A percentile compares a stretch with the other conserved stretches of the same genome.
phyloP scores from a whole-genome alignment of 371 early-diverging fungal species.

The Smittium culicis region DNA sequence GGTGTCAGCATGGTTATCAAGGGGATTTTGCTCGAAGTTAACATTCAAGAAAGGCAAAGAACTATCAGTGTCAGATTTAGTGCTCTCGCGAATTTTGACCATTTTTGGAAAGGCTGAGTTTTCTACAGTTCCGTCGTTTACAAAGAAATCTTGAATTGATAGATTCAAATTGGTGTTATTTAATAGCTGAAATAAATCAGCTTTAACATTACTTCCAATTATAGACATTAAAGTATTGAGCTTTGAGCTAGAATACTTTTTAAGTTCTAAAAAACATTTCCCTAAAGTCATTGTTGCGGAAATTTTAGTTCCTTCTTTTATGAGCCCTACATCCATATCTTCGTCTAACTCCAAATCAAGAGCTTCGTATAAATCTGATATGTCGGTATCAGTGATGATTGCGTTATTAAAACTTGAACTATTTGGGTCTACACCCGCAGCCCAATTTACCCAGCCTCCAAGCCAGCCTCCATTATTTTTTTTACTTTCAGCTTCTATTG shows the following conservation, averaged over 20 bases:
- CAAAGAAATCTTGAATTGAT: constrained; percentile 57
- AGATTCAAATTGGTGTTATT: constrained; percentile 55
- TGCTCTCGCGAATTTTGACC: constrained; percentile 52
- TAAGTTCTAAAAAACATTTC: constrained; percentile 72
- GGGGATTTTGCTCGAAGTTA: constrained; percentile 69
- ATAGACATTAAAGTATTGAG: constrained; percentile 41
- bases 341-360: constrained; percentile 86
- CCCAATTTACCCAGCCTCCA: constrained; percentile 26
- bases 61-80: not conserved
- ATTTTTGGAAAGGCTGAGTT: constrained; percentile 66
- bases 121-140: constrained; percentile 63
- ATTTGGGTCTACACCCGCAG: constrained; percentile 15
- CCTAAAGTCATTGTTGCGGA: constrained; percentile 54
- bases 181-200: constrained; percentile 46
- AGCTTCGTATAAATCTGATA: constrained; percentile 77
- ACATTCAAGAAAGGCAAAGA: constrained; percentile 66
- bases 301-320: constrained; percentile 61
- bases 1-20: constrained; percentile 78
- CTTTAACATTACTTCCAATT: constrained; percentile 49
- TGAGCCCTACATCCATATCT: constrained; percentile 49
- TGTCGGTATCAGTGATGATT: constrained; percentile 49
- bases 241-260: constrained; percentile 43
- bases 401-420: constrained; percentile 13
- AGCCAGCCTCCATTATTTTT: constrained; percentile 21
- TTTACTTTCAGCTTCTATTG: not conserved